Base-by-base conservation (phyloP, 2,329 filamentous ascomycete genomes). In the Cylindrodendrum hubeiense region DNA sequence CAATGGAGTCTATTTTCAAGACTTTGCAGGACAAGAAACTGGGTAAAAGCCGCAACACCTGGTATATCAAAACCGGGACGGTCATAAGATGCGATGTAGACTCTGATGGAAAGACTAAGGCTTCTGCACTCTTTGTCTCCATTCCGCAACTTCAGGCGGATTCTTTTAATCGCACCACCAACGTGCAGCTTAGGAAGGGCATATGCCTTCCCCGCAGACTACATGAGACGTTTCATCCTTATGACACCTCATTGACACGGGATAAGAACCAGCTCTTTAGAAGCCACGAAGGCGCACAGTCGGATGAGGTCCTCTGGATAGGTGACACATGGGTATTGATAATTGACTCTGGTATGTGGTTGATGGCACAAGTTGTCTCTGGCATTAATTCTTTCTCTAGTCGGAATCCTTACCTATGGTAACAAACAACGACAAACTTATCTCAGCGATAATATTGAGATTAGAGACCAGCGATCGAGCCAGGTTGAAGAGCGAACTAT, bases 341-440 rank as follows among this genome's bases (percentile, higher is more conserved):
- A 26, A 19, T 53, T 43, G 51, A 53, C 22, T 53, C 51, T 43
- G 22, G 34, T 53, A 53, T 24, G 50, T 4, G 6, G 3, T 17
- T 19, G n/a, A 19, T 41, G 5, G 5, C 22, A 12, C 33, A 19
- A 39, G 30, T 26, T n/a, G 6, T 39, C 13, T 17, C 19, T 34
- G 9, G 10, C 34, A 53, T 21, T 24, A 24, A 53, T 37, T 30
- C 22, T 28, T 21, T 19, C 39, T 43, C 21, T n/a, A 52, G 51
- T 53, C 13, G 51, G 22, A 28, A 41, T 53, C 17, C 51, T 53
- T n/a, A 53, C 51, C 7, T 53, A 53, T 24, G 51, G 51, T 12
- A 28, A 15, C 13, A 43, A 53, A 12, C 30, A n/a, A n/a, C 33
- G 50, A 26, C 50, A 53, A 28, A 28, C 22, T 3, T 41, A 43